Evolutionary conservation across 2,329 filamentous ascomycete species (phyloP), one percentile per base, ranked within the genome.

Genomic region (Hymenoscyphus fraxineus): DNA sequence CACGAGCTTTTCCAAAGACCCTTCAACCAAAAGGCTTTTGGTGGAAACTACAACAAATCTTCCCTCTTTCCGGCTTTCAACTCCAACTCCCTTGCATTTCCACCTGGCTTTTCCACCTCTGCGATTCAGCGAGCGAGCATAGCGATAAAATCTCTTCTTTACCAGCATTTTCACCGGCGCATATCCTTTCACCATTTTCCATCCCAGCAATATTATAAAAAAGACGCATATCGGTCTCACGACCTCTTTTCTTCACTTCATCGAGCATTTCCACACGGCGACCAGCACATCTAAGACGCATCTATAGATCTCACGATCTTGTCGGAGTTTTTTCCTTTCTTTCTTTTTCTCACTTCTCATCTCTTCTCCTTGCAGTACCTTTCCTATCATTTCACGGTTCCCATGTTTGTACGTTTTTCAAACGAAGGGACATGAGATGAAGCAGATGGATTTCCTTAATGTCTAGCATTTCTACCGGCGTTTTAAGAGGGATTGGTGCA

Each of bases 401-500:
- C 22, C 47, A 54, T 54, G 47, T 54, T 35, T 27, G 22, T 54
- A 54, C 19, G 19, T 54, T 27, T 54, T 54, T 22, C 27, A 27
- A 19, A 54, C 27, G 47, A 54, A 27, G 6, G 35, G 9, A 31
- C 47, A 54, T 54, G 47, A 54, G 47, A 54, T 27, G 19, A 54
- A 19, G 27, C n/a, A 19, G 47, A 51, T 47, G 16, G 39, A 60
- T 65, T 60, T 65, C 57, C 35, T 31, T 2, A 57, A 16, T 15
- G 12, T 10, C 47, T 44, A 13, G 19, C 47, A 54, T 54, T 55
- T 56, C 19, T 22, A 22, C 19, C 66, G 67, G 65, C 67, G 67
- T 68, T 68, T 58, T 56, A 65, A 68, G 65, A 68, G 67, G 67
- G 65, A 65, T 47, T 35, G 64, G 44, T 60, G 66, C 66, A 68